Evolutionary conservation across 345 rosid genomes (phyloP).

Genomic region (Rhodomyrtus tomentosa): DNA sequence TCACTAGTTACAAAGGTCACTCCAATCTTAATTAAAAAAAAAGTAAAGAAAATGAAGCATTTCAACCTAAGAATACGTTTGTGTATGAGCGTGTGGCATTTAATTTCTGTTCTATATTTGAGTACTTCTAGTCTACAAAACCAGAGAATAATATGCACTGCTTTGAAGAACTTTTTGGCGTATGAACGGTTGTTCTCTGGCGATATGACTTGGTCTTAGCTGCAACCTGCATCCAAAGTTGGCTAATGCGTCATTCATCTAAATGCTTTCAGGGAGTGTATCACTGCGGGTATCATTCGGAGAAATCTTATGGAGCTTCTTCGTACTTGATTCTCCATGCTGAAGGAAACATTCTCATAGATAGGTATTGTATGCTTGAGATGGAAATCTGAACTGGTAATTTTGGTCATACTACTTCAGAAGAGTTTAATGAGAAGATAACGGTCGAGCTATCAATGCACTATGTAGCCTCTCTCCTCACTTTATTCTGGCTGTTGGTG

Average conservation of each 20-base stretch:
- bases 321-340: slow-evolving; percentile 41
- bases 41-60: not conserved
- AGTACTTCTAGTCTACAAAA: not conserved
- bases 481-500: not conserved
- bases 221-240: not conserved
- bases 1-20: not conserved
- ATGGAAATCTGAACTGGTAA: not conserved
- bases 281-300: slow-evolving; percentile 66
- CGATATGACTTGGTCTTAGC: not conserved
- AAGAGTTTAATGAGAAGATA: not conserved
- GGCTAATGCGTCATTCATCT: not conserved
- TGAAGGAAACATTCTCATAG: slow-evolving; percentile 54
- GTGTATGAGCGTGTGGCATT: not conserved
- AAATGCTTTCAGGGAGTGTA: slow-evolving; percentile 36
- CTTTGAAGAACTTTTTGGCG: not conserved
- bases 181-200: not conserved
- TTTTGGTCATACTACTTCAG: not conserved
- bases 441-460: not conserved
- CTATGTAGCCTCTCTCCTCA: not conserved
- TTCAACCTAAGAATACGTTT: not conserved
- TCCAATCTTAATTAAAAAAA: not conserved
- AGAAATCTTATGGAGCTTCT: slow-evolving; percentile 52
- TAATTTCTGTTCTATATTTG: not conserved
- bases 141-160: not conserved
- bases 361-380: slow-evolving; percentile 22